Percentiles rank a stretch among this genome's conserved stretches.
Evolutionary conservation across 2,329 filamentous ascomycete species (phyloP).

Genomic region (Aspergillus aculeatinus): DNA sequence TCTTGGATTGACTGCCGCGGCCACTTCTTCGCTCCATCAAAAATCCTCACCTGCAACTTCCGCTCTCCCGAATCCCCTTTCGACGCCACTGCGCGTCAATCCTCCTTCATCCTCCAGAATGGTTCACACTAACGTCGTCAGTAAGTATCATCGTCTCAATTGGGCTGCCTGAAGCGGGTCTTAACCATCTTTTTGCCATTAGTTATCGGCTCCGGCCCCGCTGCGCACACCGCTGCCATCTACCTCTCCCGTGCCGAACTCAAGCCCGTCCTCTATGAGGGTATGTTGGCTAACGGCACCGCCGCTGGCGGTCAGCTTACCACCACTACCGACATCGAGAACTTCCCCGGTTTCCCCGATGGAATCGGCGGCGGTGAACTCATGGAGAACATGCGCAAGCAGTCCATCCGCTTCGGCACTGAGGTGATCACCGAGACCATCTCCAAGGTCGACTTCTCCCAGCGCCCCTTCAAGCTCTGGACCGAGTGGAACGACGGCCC

Average conservation of each 20-base stretch:
- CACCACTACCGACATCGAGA: constrained; percentile 97
- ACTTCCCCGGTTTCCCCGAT: constrained; percentile 92
- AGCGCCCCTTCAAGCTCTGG: constrained; percentile 87
- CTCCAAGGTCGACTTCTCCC: constrained; percentile 77
- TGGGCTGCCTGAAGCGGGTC: not conserved
- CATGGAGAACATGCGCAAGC: constrained; percentile 93
- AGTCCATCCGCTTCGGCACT: constrained; percentile 90
- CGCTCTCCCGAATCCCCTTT: constrained; percentile 33
- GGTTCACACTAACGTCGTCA: constrained; percentile 93
- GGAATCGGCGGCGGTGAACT: constrained; percentile 82
- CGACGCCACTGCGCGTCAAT: constrained; percentile 44
- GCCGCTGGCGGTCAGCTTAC: constrained; percentile 95
- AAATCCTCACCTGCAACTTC: constrained; percentile 49
- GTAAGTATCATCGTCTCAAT: constrained; percentile 53
- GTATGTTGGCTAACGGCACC: constrained; percentile 95
- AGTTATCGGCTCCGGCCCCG: constrained; percentile 91
- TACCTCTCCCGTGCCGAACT: constrained; percentile 94
- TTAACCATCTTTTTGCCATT: constrained; percentile 7
- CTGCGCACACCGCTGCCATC: constrained; percentile 94
- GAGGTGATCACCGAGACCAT: constrained; percentile 92
- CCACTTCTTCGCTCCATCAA: constrained; percentile 66
- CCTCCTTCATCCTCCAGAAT: constrained; percentile 48
- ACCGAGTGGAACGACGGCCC: constrained; percentile 77
- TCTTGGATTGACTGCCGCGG: constrained; percentile 69
- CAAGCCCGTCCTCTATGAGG: constrained; percentile 94